These are phyloP conservation scores for Euptelea pleiosperma DNA, from an alignment of 164 flowering plant genomes.

Conservation along the genomic window DNA sequence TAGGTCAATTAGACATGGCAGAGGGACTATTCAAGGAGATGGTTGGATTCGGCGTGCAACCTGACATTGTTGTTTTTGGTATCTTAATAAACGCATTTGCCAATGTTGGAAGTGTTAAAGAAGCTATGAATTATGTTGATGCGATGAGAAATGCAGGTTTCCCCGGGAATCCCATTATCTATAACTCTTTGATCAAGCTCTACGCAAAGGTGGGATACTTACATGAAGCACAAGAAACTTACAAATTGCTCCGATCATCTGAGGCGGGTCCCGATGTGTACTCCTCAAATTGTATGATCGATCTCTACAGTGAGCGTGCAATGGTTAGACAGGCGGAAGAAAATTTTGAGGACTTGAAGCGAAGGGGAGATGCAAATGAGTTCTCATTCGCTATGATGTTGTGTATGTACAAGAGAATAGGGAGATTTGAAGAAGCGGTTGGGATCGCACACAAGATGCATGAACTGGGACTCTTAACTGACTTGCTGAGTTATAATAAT, in stretches of 20 bases:
- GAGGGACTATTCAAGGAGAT: conserved; percentile 63
- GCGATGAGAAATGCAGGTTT: conserved; percentile 59
- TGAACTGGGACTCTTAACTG: conserved; percentile 55
- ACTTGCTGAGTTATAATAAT: conserved; percentile 70
- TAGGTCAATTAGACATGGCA: conserved; percentile 56
- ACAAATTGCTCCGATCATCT: conserved; percentile 45
- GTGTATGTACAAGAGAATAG: conserved; percentile 76
- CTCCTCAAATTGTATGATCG: conserved; percentile 90
- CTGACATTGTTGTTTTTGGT: conserved; percentile 77
- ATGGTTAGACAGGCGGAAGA: conserved; percentile 76
- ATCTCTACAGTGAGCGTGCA: conserved; percentile 63
- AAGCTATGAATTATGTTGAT: conserved; percentile 49
- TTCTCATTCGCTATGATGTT: conserved; percentile 91
- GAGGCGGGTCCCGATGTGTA: conserved; percentile 56
- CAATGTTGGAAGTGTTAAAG: conserved; percentile 56
- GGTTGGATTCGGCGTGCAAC: conserved; percentile 51
- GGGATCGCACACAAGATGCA: conserved; percentile 63
- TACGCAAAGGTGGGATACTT: conserved; percentile 80
- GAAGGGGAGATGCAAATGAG: conserved; percentile 71
- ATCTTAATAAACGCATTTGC: conserved; percentile 85
- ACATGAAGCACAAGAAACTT: conserved; percentile 72
- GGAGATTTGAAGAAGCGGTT: conserved; percentile 55
- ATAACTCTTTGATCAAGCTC: conserved; percentile 79
- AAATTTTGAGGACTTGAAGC: conserved; percentile 51
- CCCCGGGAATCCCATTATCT: conserved; percentile 54